Conservation (phyloP, 2,329 filamentous ascomycete genomes). For the Colletotrichum spaethianum region DNA sequence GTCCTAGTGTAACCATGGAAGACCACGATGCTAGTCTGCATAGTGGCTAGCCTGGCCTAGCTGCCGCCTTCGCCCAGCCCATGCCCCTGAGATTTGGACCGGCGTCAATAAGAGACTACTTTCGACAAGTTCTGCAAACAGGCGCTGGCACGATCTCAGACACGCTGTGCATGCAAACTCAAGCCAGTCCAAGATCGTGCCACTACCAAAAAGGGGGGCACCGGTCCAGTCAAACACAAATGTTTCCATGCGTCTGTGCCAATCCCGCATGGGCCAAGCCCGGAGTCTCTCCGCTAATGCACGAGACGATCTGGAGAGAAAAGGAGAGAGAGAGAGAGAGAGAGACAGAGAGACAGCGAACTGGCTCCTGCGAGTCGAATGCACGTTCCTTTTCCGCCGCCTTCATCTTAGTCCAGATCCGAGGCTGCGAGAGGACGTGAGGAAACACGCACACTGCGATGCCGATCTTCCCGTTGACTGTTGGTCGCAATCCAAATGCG, state of each 20-base stretch:
- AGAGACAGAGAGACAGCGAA: too few relatives aligned
- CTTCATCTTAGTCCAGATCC: neutral
- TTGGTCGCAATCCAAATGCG: neutral
- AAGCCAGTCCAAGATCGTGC: conserved; percentile 15
- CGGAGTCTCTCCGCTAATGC: neutral
- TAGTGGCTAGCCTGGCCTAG: neutral
- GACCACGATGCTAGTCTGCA: neutral
- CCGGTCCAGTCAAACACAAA: conserved; percentile 21
- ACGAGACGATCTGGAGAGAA: neutral
- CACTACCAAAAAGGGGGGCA: neutral
- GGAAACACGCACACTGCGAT: neutral
- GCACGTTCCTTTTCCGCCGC: neutral
- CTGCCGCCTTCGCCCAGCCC: neutral
- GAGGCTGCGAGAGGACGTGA: neutral
- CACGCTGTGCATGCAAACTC: conserved; percentile 7
- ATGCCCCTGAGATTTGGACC: neutral
- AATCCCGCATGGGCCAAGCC: neutral
- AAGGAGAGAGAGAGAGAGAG: neutral
- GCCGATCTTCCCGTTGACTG: conserved; percentile 2
- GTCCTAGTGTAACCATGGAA: neutral
- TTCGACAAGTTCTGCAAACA: neutral
- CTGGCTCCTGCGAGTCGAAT: too few relatives aligned
- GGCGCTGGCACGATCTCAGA: conserved; percentile 1
- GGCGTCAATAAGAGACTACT: neutral
- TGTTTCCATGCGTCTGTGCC: conserved; percentile 26